phyloP scores from a whole-genome alignment of 768 basidiomycete species.

The Leccinum variicolor region DNA sequence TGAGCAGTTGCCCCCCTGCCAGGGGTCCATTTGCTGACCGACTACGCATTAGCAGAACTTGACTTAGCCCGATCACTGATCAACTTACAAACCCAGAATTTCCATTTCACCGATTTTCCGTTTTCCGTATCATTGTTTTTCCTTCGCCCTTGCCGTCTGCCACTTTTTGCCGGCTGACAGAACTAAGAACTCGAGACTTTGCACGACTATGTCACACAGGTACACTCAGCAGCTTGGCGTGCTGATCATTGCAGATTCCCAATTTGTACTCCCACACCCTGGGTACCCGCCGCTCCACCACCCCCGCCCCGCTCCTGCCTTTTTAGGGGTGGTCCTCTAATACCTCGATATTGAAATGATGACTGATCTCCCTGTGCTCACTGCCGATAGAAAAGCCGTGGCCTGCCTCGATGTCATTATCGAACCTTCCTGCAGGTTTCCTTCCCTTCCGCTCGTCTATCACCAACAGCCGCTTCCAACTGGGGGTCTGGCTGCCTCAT shows the following conservation, averaged over 20 bases:
- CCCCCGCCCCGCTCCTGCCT: constrained; percentile 16
- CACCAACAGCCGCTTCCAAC: constrained; percentile 29
- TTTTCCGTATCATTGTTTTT: constrained; percentile 5
- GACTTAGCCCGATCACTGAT: constrained; percentile 20
- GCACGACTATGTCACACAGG: background rate
- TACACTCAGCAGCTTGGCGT: constrained; percentile 2
- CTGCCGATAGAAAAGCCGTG: constrained; percentile 30
- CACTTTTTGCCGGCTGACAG: background rate
- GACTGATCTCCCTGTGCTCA: constrained; percentile 24
- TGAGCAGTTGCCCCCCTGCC: constrained; percentile 5
- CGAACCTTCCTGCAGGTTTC: constrained; percentile 26
- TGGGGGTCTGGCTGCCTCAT: constrained; percentile 34
- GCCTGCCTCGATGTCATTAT: constrained; percentile 21
- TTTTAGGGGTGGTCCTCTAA: constrained; percentile 22
- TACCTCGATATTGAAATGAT: constrained; percentile 29
- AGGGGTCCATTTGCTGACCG: constrained; percentile 4
- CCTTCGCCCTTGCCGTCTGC: background rate
- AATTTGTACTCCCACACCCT: background rate
- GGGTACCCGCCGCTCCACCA: constrained; percentile 3
- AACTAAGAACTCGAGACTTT: background rate
- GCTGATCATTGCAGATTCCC: constrained; percentile 5
- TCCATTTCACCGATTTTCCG: constrained; percentile 7
- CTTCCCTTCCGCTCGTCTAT: constrained; percentile 31
- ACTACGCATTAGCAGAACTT: background rate
- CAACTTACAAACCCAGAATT: constrained; percentile 12